Evolutionary conservation across 176 grass and related monocot species (phyloP).

Genomic region (Carex cristatella): DNA sequence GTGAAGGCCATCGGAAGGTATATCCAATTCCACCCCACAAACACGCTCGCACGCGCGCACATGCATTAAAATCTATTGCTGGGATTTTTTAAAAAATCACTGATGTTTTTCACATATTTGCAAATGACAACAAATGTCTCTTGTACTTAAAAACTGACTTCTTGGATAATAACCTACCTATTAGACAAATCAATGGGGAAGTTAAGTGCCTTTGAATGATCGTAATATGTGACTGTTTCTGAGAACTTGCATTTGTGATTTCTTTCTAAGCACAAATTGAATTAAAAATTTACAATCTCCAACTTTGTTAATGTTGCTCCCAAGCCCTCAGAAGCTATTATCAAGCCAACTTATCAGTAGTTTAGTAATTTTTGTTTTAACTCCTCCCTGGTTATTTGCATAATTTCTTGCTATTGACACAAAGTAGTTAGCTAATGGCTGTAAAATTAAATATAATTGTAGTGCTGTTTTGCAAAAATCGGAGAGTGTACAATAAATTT

Average conservation of each 20-base stretch:
- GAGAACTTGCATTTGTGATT: background rate
- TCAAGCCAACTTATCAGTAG: background rate
- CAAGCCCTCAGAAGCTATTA: background rate
- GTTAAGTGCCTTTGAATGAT: background rate
- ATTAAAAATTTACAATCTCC: background rate
- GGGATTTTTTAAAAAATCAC: background rate
- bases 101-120: background rate
- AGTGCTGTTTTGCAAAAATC: background rate
- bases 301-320: background rate
- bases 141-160: background rate
- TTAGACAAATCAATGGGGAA: background rate
- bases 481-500: background rate
- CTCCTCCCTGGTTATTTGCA: background rate
- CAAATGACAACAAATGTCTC: background rate
- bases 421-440: background rate
- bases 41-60: background rate
- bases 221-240: background rate
- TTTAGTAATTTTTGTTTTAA: background rate
- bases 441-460: background rate
- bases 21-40: background rate
- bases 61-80: background rate
- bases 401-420: background rate
- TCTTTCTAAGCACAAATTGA: background rate
- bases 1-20: constrained; percentile 94
- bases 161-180: background rate